Evolutionary conservation across 495 filamentous ascomycete genomes (phyloP).

Genomic region (Xylaria cubensis): DNA sequence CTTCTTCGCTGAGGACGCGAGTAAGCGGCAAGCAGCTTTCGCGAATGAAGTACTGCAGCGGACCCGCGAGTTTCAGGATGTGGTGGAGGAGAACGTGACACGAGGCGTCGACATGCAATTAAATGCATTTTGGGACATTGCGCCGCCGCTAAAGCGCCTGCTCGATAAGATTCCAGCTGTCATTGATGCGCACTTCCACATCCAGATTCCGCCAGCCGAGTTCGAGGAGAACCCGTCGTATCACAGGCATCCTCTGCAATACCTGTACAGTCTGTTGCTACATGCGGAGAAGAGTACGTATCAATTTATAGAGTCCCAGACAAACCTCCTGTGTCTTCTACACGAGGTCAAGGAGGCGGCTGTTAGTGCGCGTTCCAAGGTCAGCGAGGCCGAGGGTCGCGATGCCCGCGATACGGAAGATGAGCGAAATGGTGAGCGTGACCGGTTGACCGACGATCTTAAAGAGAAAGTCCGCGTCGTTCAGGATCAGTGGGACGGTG

Average conservation of each 20-base stretch:
- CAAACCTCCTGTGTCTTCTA: constrained; percentile 87
- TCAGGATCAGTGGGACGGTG: constrained; percentile 79
- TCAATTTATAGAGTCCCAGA: constrained; percentile 95
- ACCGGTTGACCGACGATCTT: constrained; percentile 77
- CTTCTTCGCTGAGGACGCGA: constrained; percentile 82
- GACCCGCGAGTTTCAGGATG: constrained; percentile 76
- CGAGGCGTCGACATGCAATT: constrained; percentile 91
- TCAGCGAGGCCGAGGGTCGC: constrained; percentile 61
- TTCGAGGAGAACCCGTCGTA: constrained; percentile 87
- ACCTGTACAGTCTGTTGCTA: constrained; percentile 79
- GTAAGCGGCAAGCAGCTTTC: constrained; percentile 68
- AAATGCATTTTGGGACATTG: constrained; percentile 96
- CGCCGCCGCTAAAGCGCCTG: constrained; percentile 75
- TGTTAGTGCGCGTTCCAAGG: constrained; percentile 64
- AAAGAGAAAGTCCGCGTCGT: constrained; percentile 90
- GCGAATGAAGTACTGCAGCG: constrained; percentile 72
- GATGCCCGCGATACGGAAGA: constrained; percentile 66
- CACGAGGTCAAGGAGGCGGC: constrained; percentile 90
- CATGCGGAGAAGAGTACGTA: constrained; percentile 92
- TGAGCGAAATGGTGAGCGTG: constrained; percentile 68
- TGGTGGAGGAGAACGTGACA: constrained; percentile 84
- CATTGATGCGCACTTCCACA: constrained; percentile 54
- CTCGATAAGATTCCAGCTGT: constrained; percentile 75
- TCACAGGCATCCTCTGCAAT: constrained; percentile 79
- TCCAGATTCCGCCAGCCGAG: constrained; percentile 78